phyloP scores from a whole-genome alignment of 192 early-diverging fungal genomes.

The Umbelopsis sp. region DNA sequence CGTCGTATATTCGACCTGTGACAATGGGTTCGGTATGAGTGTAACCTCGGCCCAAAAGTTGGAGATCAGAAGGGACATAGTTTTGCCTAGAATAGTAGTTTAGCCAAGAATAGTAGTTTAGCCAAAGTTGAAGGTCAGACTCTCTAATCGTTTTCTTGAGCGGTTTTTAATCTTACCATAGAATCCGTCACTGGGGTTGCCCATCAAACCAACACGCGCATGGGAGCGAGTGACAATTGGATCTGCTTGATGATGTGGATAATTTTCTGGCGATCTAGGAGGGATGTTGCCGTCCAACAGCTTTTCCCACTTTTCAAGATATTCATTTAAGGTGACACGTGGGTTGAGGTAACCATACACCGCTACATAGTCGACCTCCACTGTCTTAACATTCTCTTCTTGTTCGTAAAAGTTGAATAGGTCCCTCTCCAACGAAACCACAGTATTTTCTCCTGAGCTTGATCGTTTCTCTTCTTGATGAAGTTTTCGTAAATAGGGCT shows the following conservation, averaged over 20 bases:
- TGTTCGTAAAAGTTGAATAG: neutral
- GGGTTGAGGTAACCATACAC: conserved; percentile 1
- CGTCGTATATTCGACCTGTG: conserved; percentile 26
- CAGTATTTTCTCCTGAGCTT: neutral
- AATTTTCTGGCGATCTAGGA: neutral
- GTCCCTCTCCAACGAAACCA: neutral
- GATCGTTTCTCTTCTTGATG: neutral
- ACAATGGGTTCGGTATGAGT: conserved; percentile 48
- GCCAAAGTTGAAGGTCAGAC: neutral
- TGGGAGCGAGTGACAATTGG: conserved; percentile 40
- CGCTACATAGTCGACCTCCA: neutral
- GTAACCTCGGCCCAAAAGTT: conserved; percentile 62
- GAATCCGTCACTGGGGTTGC: conserved; percentile 70
- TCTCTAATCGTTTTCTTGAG: neutral
- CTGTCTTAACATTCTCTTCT: neutral
- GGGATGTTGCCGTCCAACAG: neutral
- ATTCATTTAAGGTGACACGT: neutral
- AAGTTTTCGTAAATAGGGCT: neutral
- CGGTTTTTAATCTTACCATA: conserved; percentile 36
- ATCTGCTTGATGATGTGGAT: neutral
- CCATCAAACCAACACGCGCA: conserved; percentile 65
- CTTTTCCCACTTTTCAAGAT: conserved; percentile 7
- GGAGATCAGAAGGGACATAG: conserved; percentile 59
- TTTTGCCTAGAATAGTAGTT: conserved; percentile 38
- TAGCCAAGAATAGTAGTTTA: neutral